phyloP scores from a whole-genome alignment of 208 protist genomes.

The Wallacemonas sp. region DNA sequence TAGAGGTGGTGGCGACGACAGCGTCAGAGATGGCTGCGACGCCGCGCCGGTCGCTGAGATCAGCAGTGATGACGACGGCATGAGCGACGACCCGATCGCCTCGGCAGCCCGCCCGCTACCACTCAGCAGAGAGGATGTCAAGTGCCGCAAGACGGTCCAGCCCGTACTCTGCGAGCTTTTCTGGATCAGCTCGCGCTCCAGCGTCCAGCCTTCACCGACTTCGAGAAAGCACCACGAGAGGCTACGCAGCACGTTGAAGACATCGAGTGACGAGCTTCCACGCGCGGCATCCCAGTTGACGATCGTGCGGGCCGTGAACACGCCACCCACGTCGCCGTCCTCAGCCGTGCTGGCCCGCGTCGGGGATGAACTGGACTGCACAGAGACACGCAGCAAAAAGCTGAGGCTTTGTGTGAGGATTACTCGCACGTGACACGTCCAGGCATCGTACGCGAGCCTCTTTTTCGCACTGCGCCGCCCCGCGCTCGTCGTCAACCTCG shows the following conservation, averaged over 20 bases:
- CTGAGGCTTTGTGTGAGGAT: background rate
- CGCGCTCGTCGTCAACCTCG: too few species aligned
- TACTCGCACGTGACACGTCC: background rate
- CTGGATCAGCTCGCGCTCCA: slow-evolving; percentile 14
- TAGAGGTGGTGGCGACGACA: too few species aligned
- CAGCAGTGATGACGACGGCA: too few species aligned
- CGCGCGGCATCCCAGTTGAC: too few species aligned
- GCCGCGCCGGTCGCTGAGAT: too few species aligned
- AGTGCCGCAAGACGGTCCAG: background rate
- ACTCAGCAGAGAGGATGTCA: too few species aligned
- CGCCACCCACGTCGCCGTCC: too few species aligned
- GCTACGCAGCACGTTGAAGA: slow-evolving; percentile 27
- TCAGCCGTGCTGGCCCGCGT: too few species aligned
- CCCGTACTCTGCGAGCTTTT: background rate
- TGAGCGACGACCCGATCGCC: too few species aligned
- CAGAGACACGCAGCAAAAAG: background rate
- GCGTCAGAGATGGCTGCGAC: too few species aligned
- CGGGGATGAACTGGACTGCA: background rate
- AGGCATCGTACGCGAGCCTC: background rate
- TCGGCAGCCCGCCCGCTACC: too few species aligned
- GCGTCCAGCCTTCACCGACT: slow-evolving; percentile 21
- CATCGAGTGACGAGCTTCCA: background rate
- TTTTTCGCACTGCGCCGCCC: too few species aligned
- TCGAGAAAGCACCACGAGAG: slow-evolving; percentile 47
- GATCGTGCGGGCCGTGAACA: slow-evolving; percentile 8